These are phyloP conservation scores for Phylloporus gajari DNA, from an alignment of 1,284 basidiomycete genomes.

Conservation along the genomic window DNA sequence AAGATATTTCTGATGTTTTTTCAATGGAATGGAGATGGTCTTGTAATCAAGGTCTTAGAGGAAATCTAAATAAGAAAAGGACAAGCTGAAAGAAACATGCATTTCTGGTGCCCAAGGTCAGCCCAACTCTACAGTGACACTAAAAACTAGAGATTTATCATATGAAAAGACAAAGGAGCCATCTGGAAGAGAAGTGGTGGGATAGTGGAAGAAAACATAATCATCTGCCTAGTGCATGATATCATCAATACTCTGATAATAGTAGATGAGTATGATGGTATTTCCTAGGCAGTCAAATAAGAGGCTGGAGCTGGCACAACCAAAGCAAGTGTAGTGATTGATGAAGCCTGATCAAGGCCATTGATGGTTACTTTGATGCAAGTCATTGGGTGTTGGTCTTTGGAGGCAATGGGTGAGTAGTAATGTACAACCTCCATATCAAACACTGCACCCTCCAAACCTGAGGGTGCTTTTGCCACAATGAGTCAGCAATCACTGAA, in stretches of 20 bases:
- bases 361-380: neutral
- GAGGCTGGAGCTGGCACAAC: neutral
- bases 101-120: neutral
- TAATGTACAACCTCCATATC: neutral
- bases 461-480: neutral
- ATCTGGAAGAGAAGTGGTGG: neutral
- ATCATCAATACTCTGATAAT: neutral
- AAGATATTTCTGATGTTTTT: neutral
- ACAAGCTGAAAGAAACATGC: neutral
- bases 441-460: neutral
- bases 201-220: neutral
- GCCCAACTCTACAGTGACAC: neutral
- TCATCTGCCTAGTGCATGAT: neutral
- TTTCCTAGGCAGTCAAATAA: neutral
- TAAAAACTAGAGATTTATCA: neutral
- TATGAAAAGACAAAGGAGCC: neutral
- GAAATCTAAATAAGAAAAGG: neutral
- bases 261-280: neutral
- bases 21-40: neutral
- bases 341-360: neutral
- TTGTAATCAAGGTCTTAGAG: neutral
- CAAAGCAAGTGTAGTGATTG: neutral
- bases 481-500: neutral
- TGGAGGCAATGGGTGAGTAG: neutral
- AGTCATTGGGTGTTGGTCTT: neutral